phyloP scores from a whole-genome alignment of 23 red algal species.

The Gracilaria caudata region DNA sequence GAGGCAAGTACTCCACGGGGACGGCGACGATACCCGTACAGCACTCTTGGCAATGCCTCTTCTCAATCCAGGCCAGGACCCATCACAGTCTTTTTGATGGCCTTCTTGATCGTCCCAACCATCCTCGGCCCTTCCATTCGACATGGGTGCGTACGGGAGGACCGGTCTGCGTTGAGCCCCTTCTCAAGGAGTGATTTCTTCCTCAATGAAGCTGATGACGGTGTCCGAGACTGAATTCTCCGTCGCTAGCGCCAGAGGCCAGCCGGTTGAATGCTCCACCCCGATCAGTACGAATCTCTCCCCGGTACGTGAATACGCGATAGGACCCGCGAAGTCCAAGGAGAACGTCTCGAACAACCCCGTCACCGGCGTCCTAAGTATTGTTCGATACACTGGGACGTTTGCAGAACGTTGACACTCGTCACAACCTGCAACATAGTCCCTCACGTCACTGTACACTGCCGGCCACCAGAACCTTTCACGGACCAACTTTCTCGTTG shows the following conservation, averaged over 20 bases:
- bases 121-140: background rate
- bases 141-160: background rate
- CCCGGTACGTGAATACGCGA: background rate
- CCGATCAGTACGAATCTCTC: background rate
- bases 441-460: background rate
- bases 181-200: background rate
- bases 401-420: background rate
- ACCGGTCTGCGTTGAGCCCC: background rate
- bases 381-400: background rate
- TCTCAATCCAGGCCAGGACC: background rate
- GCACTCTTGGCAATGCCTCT: background rate
- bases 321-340: background rate
- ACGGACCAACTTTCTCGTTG: background rate
- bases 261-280: background rate
- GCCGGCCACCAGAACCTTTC: slow-evolving; percentile 22
- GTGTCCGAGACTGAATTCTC: background rate
- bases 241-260: background rate
- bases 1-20: background rate
- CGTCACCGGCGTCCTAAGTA: background rate
- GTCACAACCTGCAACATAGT: background rate
- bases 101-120: background rate
- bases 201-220: background rate
- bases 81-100: background rate
- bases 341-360: background rate
- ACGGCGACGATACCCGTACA: slow-evolving; percentile 11